Evolutionary conservation across 192 early-diverging fungal genomes (phyloP), one percentile per base, ranked within the genome.

Genomic region (Coemansia sp.): DNA sequence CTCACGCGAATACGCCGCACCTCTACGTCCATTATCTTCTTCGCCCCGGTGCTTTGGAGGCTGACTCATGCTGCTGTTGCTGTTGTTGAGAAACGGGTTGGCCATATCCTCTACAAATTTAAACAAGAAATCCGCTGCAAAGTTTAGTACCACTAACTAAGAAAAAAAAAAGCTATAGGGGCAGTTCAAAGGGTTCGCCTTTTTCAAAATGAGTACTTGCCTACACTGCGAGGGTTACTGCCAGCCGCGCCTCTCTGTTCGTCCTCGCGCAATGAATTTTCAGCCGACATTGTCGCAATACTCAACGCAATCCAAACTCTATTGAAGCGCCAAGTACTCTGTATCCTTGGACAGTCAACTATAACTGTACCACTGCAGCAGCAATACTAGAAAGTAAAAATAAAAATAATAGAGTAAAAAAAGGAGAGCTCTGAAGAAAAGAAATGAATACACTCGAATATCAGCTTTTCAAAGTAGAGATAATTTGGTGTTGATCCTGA

Each of bases 11-110:
- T 60, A 60, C 29, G 57, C 31, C 15, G 57, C 52, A 10, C 57
- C 57, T 18, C 57, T 34, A 24, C 49, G 49, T n/a, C 49, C 20
- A 24, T 8, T 57, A 15, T 64, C 49, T 27, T 47, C 60, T 5
- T 57, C 55, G 22, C 59, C 18, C 40, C 40, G 31, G 24, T 54
- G 68, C 29, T 61, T 44, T 31, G 74, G 66, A 43, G 66, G 52
- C 62, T 74, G 75, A 15, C 72, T 68, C 80, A 82, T 75, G 69
- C 47, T 72, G 22, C 66, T 38, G 10, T 2, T 75, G 69, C 47
- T 72, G 22, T 64, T 38, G 10, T 10, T 82, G 22, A 82, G 38
- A 61, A 77, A 82, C 57, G 80, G 77, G 13, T 16, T 70, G 7
- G 77, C 77, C 69, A 79, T 70, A 16, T 66, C 51, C 6, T 31